A percentile compares a stretch with the other conserved stretches of the same genome.
phyloP scores from a whole-genome alignment of 2,329 filamentous ascomycete genomes.

The Amylocarpus encephaloides region DNA sequence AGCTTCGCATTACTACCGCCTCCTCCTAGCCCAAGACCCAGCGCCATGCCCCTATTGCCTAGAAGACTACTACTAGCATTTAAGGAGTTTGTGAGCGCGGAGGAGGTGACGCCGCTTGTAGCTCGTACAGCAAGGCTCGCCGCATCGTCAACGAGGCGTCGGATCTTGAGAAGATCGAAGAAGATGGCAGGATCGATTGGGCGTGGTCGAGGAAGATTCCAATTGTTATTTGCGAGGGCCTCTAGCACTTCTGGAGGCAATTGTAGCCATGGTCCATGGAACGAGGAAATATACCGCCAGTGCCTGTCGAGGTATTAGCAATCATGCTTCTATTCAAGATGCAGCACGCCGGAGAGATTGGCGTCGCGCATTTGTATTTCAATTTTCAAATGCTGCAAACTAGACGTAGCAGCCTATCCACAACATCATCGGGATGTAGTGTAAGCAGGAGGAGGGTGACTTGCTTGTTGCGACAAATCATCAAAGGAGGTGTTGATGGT shows the following conservation, averaged over 20 bases:
- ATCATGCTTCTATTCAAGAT: neutral
- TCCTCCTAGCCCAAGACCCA: slow-evolving; percentile 51
- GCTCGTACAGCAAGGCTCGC: slow-evolving; percentile 72
- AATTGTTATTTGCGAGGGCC: slow-evolving; percentile 72
- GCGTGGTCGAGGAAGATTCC: slow-evolving; percentile 66
- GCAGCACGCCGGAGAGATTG: neutral
- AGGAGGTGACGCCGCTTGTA: slow-evolving; percentile 64
- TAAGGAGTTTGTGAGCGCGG: slow-evolving; percentile 50
- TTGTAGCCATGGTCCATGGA: slow-evolving; percentile 78
- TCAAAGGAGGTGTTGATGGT: slow-evolving; percentile 44
- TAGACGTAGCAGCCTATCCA: too few species aligned
- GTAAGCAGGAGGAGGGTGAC: slow-evolving; percentile 27
- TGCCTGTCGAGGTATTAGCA: slow-evolving; percentile 47
- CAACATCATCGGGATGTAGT: too few species aligned
- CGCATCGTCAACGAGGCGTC: slow-evolving; percentile 72
- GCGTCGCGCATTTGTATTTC: neutral
- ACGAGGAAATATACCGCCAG: slow-evolving; percentile 79
- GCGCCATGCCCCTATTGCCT: slow-evolving; percentile 41
- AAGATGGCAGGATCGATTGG: slow-evolving; percentile 75
- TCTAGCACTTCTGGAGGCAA: slow-evolving; percentile 74
- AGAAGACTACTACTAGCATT: slow-evolving; percentile 45
- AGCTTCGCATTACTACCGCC: slow-evolving; percentile 58
- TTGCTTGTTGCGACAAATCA: slow-evolving; percentile 65
- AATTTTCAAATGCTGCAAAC: neutral
- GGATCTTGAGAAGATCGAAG: slow-evolving; percentile 79